Evolutionary conservation across 495 filamentous ascomycete genomes (phyloP), one percentile per base, ranked within the genome.

Genomic region (Acidomyces sp.): DNA sequence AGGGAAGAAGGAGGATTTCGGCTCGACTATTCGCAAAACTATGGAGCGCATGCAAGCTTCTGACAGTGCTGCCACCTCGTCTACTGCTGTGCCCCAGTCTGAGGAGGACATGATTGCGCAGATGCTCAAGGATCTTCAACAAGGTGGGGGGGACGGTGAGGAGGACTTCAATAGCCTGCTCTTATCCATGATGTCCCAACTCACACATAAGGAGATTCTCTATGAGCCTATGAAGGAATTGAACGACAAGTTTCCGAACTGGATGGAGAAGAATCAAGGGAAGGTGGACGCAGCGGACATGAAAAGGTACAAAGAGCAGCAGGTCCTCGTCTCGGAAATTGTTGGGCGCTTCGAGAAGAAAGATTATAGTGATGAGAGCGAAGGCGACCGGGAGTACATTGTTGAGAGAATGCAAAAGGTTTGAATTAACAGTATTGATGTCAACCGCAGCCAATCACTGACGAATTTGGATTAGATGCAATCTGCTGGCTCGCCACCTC

Each of bases 151-250:
- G 6, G 58, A 53, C 19, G 78, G 72, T 13, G 85, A 96, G 16
- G 85, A 87, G 41, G 85, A 93, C 45, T 79, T 95, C 51, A 82
- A 79, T 19, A 87, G 90, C 61, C 81, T 96, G 77, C 69, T 96
- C 22, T 67, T 92, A 66, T 82, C 80, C 20, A 93, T 95, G 85
- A 96, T 97, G 87, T 85, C 96, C 60, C 85, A 97, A 59, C 66
- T 97, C 41, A 95, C 90, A 1, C 92, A 90, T 55, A 96, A 93
- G 66, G 90, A 97, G 54, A 93, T 97, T 43, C 64, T 97, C 30
- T 95, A 97, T 53, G 87, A 95, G 63, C 90, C 90, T 12, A 95
- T 97, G 88, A 93, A 90, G 65, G 92, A 97, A 62, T 61, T 96
- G 45, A 66, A 88, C 55, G 77, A 80, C 18, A 95, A 94, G 60